Evolutionary conservation across 2,329 filamentous ascomycete species (phyloP).

Genomic region (Ilyonectria sp.): DNA sequence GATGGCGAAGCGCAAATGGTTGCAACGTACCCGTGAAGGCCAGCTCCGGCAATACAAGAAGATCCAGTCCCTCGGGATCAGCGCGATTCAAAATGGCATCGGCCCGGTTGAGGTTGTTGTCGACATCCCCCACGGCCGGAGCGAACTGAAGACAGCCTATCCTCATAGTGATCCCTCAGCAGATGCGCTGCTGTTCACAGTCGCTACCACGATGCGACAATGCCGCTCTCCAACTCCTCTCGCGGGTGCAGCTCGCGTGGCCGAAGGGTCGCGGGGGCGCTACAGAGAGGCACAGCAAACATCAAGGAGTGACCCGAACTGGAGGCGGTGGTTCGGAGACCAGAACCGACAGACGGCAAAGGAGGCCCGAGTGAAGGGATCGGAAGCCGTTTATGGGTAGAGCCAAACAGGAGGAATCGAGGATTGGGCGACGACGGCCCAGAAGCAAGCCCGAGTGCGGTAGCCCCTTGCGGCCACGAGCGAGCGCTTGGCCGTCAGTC

Average conservation of each 20-base stretch:
- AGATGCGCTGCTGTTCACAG: neutral
- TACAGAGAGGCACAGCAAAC: slow-evolving; percentile 16
- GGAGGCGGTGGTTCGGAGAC: slow-evolving; percentile 6
- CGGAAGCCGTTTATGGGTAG: slow-evolving; percentile 23
- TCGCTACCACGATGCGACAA: slow-evolving; percentile 1
- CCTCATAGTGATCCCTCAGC: slow-evolving; percentile 9
- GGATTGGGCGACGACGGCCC: slow-evolving; percentile 13
- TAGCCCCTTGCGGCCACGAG: slow-evolving; percentile 13
- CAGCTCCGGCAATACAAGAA: slow-evolving; percentile 25
- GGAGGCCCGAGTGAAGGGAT: slow-evolving; percentile 21
- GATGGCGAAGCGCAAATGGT: neutral
- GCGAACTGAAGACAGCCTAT: slow-evolving; percentile 27
- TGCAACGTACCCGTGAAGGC: slow-evolving; percentile 20
- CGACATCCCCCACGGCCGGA: slow-evolving; percentile 22
- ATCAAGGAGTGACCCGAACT: slow-evolving; percentile 9
- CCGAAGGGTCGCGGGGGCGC: slow-evolving; percentile 13
- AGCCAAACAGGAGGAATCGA: slow-evolving; percentile 6
- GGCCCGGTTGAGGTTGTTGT: slow-evolving; percentile 27
- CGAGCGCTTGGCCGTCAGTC: neutral
- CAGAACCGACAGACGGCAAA: slow-evolving; percentile 19
- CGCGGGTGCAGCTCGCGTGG: slow-evolving; percentile 22
- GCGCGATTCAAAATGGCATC: slow-evolving; percentile 19
- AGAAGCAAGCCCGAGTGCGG: neutral
- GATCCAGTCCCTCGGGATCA: slow-evolving; percentile 21
- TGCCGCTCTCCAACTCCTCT: slow-evolving; percentile 14